Base-by-base conservation (phyloP, 2,329 filamentous ascomycete genomes). In the Basipetospora chlamydospora region DNA sequence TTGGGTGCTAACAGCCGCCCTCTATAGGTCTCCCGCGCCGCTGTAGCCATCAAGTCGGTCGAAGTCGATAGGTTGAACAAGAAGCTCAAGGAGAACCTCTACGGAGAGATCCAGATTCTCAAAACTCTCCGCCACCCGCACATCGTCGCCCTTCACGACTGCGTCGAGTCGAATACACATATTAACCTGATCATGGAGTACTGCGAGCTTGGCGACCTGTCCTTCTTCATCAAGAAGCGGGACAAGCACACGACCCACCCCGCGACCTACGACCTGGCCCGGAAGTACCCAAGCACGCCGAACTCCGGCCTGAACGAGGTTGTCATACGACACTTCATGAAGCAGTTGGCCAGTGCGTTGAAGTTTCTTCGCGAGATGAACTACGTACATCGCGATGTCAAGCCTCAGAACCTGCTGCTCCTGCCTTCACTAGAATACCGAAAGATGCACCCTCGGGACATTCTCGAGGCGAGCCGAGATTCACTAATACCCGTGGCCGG, bases 131-230 rank as follows among this genome's bases (percentile, higher is more conserved):
- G 90, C 41, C 90, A 98, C 58, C 90, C 90, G 20, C 90, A 98
- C 54, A 95, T 98, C 48, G 90, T 96, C 46, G 83, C 86, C 47
- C 77, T 98, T 33, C 87, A 95, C 63, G 85, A 94, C 59, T 95
- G 87, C 62, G 72, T 88, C 56, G 87, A 96, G 57, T 80, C 84
- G 1, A 65, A 74, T 3, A 78, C 79, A 16, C 83, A 93, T 52
- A 95, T 96, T 60, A 90, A 98, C 59, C 72, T 98, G 40, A 79
- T 96, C 44, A 98, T 96, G 88, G 90, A 98, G 61, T 96, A 92
- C 60, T 96, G 90, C 61, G 85, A 93, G 53, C 71, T 98, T 28
- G 88, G 90, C 16, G 90, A 98, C 53, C 62, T 98, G 40, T 93
- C 90, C 9, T 69, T 88, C 37, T 96, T 98, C 58, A 95, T 98